Evolutionary conservation across 768 basidiomycete species (phyloP).

Genomic region (Lepiota venenata): DNA sequence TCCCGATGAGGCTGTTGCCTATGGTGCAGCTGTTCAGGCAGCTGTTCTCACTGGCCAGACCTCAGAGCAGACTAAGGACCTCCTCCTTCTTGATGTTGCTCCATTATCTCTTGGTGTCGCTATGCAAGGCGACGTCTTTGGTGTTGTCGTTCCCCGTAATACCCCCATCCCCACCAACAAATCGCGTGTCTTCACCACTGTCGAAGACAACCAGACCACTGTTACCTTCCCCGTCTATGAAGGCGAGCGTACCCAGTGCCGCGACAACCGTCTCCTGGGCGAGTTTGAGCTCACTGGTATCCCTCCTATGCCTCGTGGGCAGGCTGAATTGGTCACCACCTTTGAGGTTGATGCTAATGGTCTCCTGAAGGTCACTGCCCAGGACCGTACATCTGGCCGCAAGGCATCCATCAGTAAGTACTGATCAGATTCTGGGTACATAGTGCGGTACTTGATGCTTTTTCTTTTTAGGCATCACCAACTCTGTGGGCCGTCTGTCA

Average conservation of each 20-base stretch:
- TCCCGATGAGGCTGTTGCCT: conserved; percentile 99
- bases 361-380: conserved; percentile 97
- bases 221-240: conserved; percentile 99
- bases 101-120: conserved; percentile 99
- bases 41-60: conserved; percentile 98
- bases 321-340: conserved; percentile 98
- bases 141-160: conserved; percentile 98
- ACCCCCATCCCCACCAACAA: conserved; percentile 99
- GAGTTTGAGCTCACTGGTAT: conserved; percentile 99
- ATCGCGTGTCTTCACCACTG: conserved; percentile 97
- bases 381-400: conserved; percentile 98
- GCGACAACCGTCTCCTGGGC: conserved; percentile 97
- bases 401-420: conserved; percentile 94
- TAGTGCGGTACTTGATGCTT: conserved; percentile 11
- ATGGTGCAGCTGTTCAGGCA: conserved; percentile 99
- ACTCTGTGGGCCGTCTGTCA: conserved; percentile 98
- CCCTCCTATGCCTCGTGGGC: conserved; percentile 98
- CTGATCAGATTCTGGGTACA: not conserved
- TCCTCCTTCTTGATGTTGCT: conserved; percentile 97
- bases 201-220: conserved; percentile 99
- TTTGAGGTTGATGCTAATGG: conserved; percentile 99
- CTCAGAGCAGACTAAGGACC: conserved; percentile 97
- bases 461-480: conserved; percentile 74
- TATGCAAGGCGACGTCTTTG: conserved; percentile 99
- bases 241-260: conserved; percentile 99